phyloP scores from a whole-genome alignment of 2,329 filamentous ascomycete genomes.

The Berkeleyomyces rouxiae region DNA sequence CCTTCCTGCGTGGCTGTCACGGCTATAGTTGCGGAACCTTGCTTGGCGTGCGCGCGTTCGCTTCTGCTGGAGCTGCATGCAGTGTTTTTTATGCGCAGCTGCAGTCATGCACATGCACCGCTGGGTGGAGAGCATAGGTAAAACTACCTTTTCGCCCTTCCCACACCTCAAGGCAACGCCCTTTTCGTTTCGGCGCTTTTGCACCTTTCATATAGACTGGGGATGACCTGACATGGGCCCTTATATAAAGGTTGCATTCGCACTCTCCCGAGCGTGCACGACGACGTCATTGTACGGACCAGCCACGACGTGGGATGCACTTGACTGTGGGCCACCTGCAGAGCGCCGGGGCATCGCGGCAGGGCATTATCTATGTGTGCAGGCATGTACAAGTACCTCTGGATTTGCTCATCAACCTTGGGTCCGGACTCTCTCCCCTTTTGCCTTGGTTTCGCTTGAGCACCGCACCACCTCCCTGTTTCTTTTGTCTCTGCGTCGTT shows the following conservation, averaged over 20 bases:
- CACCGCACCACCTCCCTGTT: too few species aligned
- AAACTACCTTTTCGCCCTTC: too few species aligned
- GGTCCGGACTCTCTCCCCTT: too few species aligned
- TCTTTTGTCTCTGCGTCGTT: too few species aligned
- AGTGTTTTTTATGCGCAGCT: background rate
- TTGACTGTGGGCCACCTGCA: background rate
- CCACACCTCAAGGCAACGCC: background rate
- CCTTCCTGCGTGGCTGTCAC: background rate
- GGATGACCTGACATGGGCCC: background rate
- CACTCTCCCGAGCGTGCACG: background rate
- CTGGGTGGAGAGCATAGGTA: background rate
- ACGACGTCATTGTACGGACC: background rate
- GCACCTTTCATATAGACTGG: background rate
- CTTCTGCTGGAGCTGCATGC: background rate
- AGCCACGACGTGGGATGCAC: background rate
- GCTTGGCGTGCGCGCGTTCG: background rate
- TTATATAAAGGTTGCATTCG: background rate
- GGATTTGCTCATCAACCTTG: background rate
- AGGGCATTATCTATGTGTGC: background rate
- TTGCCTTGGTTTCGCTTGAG: too few species aligned
- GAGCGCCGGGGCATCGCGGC: background rate
- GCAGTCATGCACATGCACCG: background rate
- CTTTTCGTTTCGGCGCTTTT: background rate
- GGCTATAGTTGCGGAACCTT: background rate
- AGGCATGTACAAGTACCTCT: background rate